A percentile compares a stretch with the other conserved stretches of the same genome.
Conservation (phyloP, 345 rosid genomes). For the Trapa incisa region DNA sequence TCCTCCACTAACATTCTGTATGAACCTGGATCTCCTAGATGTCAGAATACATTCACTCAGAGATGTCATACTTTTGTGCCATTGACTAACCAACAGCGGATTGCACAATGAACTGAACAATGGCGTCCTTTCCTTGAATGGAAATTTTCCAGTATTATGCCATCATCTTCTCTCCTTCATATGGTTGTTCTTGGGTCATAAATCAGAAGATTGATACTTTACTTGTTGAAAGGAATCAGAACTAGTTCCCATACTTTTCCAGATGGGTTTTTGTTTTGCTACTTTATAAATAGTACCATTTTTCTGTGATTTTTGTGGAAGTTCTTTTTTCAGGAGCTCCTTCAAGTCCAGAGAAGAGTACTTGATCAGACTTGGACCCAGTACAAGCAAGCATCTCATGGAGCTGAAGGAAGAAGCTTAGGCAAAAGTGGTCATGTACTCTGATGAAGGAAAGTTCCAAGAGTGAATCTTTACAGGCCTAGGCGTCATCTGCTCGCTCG, state of each 20-base stretch:
- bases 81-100: neutral
- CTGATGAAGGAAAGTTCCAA: neutral
- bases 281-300: too few species aligned
- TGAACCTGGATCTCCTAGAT: constrained; percentile 5
- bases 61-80: neutral
- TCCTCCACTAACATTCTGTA: neutral
- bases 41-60: neutral
- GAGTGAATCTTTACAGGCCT: neutral
- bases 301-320: too few species aligned
- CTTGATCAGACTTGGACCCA: neutral
- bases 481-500: neutral
- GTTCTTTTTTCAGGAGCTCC: too few species aligned
- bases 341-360: neutral
- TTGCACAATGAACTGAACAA: neutral
- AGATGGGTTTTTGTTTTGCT: too few species aligned
- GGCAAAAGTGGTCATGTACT: too few species aligned
- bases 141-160: neutral
- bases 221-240: neutral
- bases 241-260: neutral
- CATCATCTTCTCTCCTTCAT: neutral
- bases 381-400: neutral
- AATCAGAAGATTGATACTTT: neutral
- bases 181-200: neutral
- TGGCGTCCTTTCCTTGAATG: neutral
- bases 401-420: neutral